Evolutionary conservation across 371 early-diverging fungal species (phyloP), one percentile per base, ranked within the genome.

Genomic region (Mortierella sp.): DNA sequence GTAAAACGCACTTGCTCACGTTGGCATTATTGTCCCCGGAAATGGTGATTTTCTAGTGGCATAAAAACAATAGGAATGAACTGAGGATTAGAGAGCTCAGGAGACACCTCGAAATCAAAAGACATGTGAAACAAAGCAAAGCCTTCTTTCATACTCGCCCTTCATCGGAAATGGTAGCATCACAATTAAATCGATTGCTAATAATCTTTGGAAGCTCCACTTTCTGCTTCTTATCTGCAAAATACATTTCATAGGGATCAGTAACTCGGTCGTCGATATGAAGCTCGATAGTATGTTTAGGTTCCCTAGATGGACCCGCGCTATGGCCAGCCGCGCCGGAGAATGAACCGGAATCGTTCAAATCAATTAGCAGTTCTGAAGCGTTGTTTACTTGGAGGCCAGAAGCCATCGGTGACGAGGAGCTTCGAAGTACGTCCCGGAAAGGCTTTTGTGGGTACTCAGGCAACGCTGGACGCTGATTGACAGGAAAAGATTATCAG

Each of bases 161-260:
- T 35, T 72, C 56, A 1, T 28, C 35, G 2, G 68, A 61, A 22
- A 77, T 22, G 10, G 31, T n/a, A 12, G 69, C 68, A 17, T 23
- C 43, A 23, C 78, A 77, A 1, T 49, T 56, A 15, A 26, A 34
- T 28, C n/a, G 29, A 32, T 67, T 34, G 23, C 68, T 72, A 22
- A 77, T 45, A n/a, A 77, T 61, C 10, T 51, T 61, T 5, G 78
- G 72, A 3, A 77, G 64, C 31, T 72, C 72, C 13, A 23, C 55
- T 40, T 55, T 72, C 58, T 77, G 72, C 17, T 37, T 43, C 34
- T 63, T 68, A 49, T 67, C 68, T 2, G 72, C 61, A 34, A 72
- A 77, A 28, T 60, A 72, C 72, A 77, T 72, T 31, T 64, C 51
- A 19, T 45, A 56, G 1, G 72, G 72, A 29, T 72, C 69, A 23